Evolutionary conservation across 352 stramenopile species (phyloP).

Genomic region (Pythium monospermum): DNA sequence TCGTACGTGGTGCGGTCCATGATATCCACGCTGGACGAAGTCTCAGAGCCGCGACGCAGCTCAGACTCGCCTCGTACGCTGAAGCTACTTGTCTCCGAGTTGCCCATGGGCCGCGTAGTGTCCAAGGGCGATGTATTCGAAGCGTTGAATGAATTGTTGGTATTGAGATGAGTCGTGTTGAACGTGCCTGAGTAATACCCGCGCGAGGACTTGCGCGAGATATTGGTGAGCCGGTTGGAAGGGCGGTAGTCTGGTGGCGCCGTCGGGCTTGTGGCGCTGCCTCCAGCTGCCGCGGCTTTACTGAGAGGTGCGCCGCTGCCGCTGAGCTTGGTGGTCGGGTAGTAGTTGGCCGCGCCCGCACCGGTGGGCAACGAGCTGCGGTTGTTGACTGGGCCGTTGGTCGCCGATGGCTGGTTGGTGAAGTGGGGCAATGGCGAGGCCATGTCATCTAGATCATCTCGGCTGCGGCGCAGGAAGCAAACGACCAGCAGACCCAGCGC

Average conservation of each 20-base stretch:
- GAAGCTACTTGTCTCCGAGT: slow-evolving; percentile 7
- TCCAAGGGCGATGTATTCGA: not conserved
- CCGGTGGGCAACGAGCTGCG: slow-evolving; percentile 9
- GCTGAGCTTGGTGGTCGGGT: slow-evolving; percentile 15
- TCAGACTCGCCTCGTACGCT: slow-evolving; percentile 3
- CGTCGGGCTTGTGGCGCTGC: slow-evolving; percentile 12
- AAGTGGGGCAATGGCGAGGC: slow-evolving; percentile 9
- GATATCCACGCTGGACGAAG: slow-evolving; percentile 1
- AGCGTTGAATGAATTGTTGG: not conserved
- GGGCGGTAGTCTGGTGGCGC: slow-evolving; percentile 17
- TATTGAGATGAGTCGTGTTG: too few relatives aligned
- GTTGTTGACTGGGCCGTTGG: not conserved
- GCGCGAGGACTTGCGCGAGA: slow-evolving; percentile 10
- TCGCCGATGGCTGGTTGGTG: not conserved
- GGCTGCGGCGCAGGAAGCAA: slow-evolving; percentile 21
- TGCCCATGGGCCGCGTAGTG: not conserved
- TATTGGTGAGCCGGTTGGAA: slow-evolving; percentile 13
- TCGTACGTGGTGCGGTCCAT: slow-evolving; percentile 10
- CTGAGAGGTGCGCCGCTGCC: slow-evolving; percentile 6
- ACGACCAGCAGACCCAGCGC: slow-evolving; percentile 16
- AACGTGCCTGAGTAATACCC: too few relatives aligned
- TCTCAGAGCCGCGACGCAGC: not conserved
- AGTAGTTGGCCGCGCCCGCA: slow-evolving; percentile 16
- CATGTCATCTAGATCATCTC: slow-evolving; percentile 16
- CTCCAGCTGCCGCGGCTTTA: too few relatives aligned